phyloP scores from a whole-genome alignment of 768 basidiomycete species.

The Psilocybe azurescens region DNA sequence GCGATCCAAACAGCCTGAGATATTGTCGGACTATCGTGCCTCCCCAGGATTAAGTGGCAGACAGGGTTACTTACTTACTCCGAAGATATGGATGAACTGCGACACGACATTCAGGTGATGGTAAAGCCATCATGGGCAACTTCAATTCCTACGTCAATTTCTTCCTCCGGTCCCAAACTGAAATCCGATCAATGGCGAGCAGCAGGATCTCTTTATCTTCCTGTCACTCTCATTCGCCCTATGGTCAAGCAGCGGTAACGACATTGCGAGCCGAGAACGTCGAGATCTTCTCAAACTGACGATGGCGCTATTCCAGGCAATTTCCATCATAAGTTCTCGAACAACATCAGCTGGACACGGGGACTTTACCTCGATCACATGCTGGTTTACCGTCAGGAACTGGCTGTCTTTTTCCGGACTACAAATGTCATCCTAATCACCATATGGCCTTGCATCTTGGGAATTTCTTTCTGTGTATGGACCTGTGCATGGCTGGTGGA shows the following conservation, averaged over 20 bases:
- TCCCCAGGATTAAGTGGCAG: too few species aligned
- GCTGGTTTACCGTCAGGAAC: neutral
- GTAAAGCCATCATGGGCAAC: constrained; percentile 11
- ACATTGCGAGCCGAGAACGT: neutral
- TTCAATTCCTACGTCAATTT: neutral
- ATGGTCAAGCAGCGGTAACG: neutral
- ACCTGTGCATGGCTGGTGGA: constrained; percentile 43
- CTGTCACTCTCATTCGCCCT: constrained; percentile 7
- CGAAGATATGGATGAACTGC: neutral
- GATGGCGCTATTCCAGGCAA: constrained; percentile 13
- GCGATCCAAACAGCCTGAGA: too few species aligned
- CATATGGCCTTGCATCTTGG: constrained; percentile 27
- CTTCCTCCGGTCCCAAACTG: constrained; percentile 2
- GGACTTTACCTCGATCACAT: constrained; percentile 3
- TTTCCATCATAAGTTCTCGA: constrained; percentile 6
- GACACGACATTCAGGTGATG: constrained; percentile 5
- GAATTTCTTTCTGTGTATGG: constrained; percentile 31
- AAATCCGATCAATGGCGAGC: constrained; percentile 16
- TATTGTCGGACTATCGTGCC: too few species aligned
- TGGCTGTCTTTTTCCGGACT: constrained; percentile 7
- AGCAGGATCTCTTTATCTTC: constrained; percentile 2
- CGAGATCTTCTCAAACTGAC: constrained; percentile 12
- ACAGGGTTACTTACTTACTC: neutral
- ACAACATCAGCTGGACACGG: neutral
- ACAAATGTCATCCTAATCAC: constrained; percentile 27